Evolutionary conservation across 306 rosid species (phyloP).

Genomic region (Astragalus membranaceus): DNA sequence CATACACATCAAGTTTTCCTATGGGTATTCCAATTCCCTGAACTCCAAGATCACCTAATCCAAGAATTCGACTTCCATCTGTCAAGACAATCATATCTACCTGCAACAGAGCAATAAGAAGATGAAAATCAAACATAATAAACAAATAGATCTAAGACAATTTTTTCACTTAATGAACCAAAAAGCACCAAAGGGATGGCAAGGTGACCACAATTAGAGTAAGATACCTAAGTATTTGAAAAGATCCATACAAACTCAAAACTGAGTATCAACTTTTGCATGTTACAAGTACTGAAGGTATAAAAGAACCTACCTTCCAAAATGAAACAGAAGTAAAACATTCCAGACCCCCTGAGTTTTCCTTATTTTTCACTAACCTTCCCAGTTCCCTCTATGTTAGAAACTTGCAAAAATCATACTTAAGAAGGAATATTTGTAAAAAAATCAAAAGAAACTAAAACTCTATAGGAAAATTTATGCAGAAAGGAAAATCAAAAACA

Average conservation of each 20-base stretch:
- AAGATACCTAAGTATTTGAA: neutral
- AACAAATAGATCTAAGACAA: neutral
- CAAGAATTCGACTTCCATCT: conserved; percentile 99
- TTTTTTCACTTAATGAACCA: neutral
- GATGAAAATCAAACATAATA: conserved; percentile 1
- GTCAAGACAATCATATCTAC: conserved; percentile 99
- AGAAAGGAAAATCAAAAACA: conserved; percentile 4
- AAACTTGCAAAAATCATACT: neutral
- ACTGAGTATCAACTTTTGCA: neutral
- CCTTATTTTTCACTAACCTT: neutral
- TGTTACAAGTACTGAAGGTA: neutral
- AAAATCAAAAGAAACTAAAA: neutral
- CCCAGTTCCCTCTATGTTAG: neutral
- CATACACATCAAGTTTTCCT: conserved; percentile 97
- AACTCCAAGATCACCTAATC: conserved; percentile 99
- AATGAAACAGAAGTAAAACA: neutral
- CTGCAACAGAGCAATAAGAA: conserved; percentile 45
- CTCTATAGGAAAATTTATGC: neutral
- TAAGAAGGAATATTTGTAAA: neutral
- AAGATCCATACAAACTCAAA: neutral
- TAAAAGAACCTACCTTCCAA: neutral
- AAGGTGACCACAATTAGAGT: neutral
- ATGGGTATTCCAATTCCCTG: conserved; percentile 99
- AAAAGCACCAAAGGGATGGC: neutral
- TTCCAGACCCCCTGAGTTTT: neutral